A percentile compares a stretch with the other conserved stretches of the same genome.
phyloP scores from a whole-genome alignment of 805 yeast species.

The Candida adriatica region DNA sequence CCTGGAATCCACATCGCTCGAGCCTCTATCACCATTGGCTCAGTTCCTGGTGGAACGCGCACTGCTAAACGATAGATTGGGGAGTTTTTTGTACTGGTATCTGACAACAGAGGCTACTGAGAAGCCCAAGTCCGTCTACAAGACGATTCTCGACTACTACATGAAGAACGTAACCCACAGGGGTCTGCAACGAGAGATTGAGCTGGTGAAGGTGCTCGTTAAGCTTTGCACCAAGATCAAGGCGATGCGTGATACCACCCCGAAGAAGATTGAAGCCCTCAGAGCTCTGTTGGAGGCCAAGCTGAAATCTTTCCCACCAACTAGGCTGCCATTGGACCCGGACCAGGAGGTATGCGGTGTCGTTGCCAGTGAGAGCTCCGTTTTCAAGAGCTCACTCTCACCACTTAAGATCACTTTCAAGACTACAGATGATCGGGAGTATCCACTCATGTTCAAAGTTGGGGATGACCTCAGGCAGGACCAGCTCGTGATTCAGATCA shows the following conservation, averaged over 20 bases:
- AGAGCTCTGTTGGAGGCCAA: constrained; percentile 35
- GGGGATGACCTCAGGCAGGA: constrained; percentile 96
- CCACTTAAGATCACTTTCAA: constrained; percentile 81
- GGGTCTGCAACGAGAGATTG: constrained; percentile 51
- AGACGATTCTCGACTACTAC: constrained; percentile 41
- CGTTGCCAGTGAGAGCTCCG: constrained; percentile 71
- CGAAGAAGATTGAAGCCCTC: constrained; percentile 64
- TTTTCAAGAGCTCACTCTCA: constrained; percentile 84
- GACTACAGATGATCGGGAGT: constrained; percentile 44
- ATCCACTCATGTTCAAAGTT: constrained; percentile 85
- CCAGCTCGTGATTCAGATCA: constrained; percentile 92
- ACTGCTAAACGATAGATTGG: constrained; percentile 54
- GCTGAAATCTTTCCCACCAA: constrained; percentile 43
- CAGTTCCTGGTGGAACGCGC: constrained; percentile 72
- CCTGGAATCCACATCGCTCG: constrained; percentile 17
- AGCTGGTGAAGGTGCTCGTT: constrained; percentile 60
- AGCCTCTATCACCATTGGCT: constrained; percentile 53
- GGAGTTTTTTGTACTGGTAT: constrained; percentile 88
- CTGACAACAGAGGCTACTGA: constrained; percentile 84
- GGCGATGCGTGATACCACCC: constrained; percentile 65
- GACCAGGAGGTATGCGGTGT: constrained; percentile 66
- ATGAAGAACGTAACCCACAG: constrained; percentile 26
- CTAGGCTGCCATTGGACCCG: constrained; percentile 82
- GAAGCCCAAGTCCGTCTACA: constrained; percentile 37
- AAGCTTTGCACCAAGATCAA: constrained; percentile 60